Percentiles rank a stretch among this genome's conserved stretches.
Conservation (phyloP, 768 basidiomycete species). For the Dioszegia aurantiaca region DNA sequence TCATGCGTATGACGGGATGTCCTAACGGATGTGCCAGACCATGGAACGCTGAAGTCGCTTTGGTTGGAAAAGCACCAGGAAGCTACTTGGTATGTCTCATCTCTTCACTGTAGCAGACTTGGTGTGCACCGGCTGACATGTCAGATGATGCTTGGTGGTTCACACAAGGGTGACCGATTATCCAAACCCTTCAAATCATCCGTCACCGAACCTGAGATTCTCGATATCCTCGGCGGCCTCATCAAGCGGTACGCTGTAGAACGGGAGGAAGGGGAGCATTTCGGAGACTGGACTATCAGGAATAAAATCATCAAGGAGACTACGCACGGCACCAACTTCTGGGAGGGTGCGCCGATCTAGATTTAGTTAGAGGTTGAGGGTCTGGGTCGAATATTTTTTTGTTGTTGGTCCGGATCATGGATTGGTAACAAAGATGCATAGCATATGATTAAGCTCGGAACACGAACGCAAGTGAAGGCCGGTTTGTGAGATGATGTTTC, state of each 20-base stretch:
- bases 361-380: no score
- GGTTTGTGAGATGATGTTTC: no score
- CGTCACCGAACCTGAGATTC: slow-evolving; percentile 85
- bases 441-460: no score
- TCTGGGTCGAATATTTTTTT: no score
- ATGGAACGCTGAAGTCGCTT: slow-evolving; percentile 91
- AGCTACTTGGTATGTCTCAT: slow-evolving; percentile 60
- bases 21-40: slow-evolving; percentile 69
- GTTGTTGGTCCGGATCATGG: no score
- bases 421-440: no score
- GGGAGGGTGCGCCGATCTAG: slow-evolving; percentile 58
- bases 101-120: background rate
- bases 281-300: slow-evolving; percentile 93
- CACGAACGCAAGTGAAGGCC: no score
- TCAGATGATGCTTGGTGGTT: slow-evolving; percentile 88
- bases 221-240: slow-evolving; percentile 85
- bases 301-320: slow-evolving; percentile 86
- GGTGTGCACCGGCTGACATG: slow-evolving; percentile 17
- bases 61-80: slow-evolving; percentile 93
- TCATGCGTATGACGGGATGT: slow-evolving; percentile 99
- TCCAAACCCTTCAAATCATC: slow-evolving; percentile 85
- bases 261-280: slow-evolving; percentile 78
- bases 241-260: slow-evolving; percentile 91
- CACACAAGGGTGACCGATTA: slow-evolving; percentile 87
- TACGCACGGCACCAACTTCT: slow-evolving; percentile 79